These are phyloP conservation scores for Hibiscus tridactylites DNA, from an alignment of 345 rosid species.

Conservation along the genomic window DNA sequence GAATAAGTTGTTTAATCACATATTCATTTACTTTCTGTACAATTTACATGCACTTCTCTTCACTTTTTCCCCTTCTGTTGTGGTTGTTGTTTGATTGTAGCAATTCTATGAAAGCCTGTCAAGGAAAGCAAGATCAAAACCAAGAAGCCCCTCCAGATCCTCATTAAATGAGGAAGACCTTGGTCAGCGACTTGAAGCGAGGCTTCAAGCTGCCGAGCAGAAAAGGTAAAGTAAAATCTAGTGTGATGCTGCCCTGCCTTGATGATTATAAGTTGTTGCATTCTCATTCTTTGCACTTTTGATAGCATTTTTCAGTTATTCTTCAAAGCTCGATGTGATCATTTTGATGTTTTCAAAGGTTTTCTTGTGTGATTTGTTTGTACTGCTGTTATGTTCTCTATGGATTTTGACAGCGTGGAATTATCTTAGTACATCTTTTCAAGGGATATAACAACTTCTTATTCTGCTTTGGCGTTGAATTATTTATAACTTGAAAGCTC, in stretches of 20 bases:
- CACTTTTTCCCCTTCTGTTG: neutral
- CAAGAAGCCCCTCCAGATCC: constrained; percentile 61
- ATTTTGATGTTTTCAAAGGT: neutral
- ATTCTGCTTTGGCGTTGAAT: neutral
- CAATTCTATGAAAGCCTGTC: constrained; percentile 80
- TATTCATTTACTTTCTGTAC: neutral
- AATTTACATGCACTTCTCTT: neutral
- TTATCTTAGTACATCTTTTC: neutral
- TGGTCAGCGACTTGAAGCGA: constrained; percentile 88
- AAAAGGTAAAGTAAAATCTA: constrained; percentile 46
- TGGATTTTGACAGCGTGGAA: neutral
- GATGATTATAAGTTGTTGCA: neutral
- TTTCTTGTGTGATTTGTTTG: neutral
- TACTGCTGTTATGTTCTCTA: neutral
- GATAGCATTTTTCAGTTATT: neutral
- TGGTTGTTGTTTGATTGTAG: constrained; percentile 26
- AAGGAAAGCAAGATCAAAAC: constrained; percentile 81
- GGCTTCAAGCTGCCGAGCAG: constrained; percentile 87
- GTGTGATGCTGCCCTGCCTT: neutral
- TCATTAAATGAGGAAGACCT: constrained; percentile 73
- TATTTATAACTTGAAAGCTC: neutral
- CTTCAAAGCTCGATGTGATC: neutral
- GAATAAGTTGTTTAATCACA: neutral
- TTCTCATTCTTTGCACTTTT: neutral
- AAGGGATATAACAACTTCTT: neutral